phyloP scores from a whole-genome alignment of 768 basidiomycete species.

The Suillus ampliporus region DNA sequence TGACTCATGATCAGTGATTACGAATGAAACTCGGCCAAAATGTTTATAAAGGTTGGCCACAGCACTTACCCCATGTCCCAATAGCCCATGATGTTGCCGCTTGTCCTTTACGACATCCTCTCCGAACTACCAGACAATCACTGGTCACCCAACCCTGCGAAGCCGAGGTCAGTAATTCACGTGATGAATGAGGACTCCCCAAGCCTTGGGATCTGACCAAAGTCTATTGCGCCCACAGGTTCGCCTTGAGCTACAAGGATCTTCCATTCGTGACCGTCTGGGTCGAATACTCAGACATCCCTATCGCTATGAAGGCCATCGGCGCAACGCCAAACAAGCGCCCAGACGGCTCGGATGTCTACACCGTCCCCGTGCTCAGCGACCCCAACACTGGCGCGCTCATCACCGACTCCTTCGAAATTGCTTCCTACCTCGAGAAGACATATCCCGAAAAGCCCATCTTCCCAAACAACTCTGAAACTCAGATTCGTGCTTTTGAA shows the following conservation, averaged over 20 bases:
- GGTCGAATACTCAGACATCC: conserved; percentile 42
- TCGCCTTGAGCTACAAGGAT: conserved; percentile 37
- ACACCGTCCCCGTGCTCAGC: conserved; percentile 41
- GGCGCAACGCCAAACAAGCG: conserved; percentile 28
- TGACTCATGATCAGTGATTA: too few species aligned
- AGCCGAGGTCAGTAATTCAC: conserved; percentile 36
- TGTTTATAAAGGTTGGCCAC: too few species aligned
- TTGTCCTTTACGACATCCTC: conserved; percentile 44
- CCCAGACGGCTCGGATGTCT: conserved; percentile 26
- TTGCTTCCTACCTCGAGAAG: conserved; percentile 42
- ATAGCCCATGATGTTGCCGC: conserved; percentile 24
- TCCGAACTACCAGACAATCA: conserved; percentile 33
- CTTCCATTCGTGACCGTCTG: conserved; percentile 40
- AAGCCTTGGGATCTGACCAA: neutral
- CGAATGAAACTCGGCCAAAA: too few species aligned
- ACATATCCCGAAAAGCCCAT: conserved; percentile 38
- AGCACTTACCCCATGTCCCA: too few species aligned
- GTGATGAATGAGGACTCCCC: neutral
- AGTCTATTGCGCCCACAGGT: conserved; percentile 24
- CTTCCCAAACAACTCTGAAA: conserved; percentile 28
- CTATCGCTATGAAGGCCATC: conserved; percentile 26
- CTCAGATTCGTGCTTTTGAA: conserved; percentile 26
- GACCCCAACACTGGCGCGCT: conserved; percentile 36
- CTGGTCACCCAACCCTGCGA: conserved; percentile 47
- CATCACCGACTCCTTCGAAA: conserved; percentile 36